Conservation (phyloP, 805 yeast genomes). For the Spathaspora passalidarum region DNA sequence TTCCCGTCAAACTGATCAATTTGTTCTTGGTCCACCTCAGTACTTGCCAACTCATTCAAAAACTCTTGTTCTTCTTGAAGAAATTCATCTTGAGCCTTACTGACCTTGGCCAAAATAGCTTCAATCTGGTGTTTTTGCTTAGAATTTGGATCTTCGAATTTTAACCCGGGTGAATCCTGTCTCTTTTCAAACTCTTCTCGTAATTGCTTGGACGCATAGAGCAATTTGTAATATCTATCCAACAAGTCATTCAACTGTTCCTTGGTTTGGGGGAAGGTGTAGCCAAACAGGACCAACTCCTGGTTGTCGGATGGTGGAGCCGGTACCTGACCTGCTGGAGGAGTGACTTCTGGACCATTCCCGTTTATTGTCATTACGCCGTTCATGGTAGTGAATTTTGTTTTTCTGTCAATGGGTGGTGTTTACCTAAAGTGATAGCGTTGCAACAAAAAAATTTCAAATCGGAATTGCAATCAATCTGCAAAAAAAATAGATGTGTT, state of each 20-base stretch:
- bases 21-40: conserved; percentile 8
- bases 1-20: conserved; percentile 34
- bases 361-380: conserved; percentile 3
- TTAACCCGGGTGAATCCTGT: conserved; percentile 6
- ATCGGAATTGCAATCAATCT: not conserved
- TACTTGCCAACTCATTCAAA: conserved; percentile 13
- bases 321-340: not conserved
- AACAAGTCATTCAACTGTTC: conserved; percentile 24
- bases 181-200: conserved; percentile 3
- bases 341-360: conserved; percentile 2
- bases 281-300: not conserved
- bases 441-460: not conserved
- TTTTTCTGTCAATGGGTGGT: not conserved
- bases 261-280: conserved; percentile 21
- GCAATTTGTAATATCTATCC: conserved; percentile 23
- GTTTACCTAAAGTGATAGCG: not conserved
- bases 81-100: conserved; percentile 22
- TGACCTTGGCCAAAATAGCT: conserved; percentile 23
- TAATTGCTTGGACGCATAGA: conserved; percentile 7
- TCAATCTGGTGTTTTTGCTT: conserved; percentile 27
- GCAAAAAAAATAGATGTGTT: not conserved
- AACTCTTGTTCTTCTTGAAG: conserved; percentile 19
- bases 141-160: conserved; percentile 21
- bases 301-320: not conserved
- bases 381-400: conserved; percentile 4